These are phyloP conservation scores for Chaetomium fimeti DNA, from an alignment of 495 filamentous ascomycete species.

Conservation along the genomic window DNA sequence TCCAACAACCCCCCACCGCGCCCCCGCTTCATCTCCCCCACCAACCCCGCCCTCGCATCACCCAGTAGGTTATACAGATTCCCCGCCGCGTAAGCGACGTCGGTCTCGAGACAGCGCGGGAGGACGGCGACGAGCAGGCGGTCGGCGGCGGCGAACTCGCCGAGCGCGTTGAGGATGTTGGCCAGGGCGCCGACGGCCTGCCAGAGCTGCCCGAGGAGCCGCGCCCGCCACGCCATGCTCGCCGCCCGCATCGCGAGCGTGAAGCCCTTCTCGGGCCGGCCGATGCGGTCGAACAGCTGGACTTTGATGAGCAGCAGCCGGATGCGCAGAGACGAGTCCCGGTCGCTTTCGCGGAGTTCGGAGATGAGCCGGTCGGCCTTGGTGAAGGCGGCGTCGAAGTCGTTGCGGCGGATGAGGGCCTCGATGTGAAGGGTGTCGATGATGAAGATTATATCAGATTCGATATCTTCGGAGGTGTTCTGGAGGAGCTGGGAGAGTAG, in stretches of 20 bases:
- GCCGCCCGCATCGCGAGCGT: conserved; percentile 79
- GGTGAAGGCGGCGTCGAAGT: conserved; percentile 62
- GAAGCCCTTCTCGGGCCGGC: conserved; percentile 77
- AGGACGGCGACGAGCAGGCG: conserved; percentile 69
- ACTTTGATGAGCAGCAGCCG: conserved; percentile 76
- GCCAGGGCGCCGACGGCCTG: conserved; percentile 69
- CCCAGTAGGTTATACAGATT: conserved; percentile 72
- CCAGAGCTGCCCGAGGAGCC: conserved; percentile 73
- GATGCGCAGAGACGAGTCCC: conserved; percentile 73
- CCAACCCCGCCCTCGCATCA: conserved; percentile 81
- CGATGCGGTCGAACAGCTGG: conserved; percentile 64
- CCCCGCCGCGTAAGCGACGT: conserved; percentile 62
- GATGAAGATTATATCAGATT: conserved; percentile 69
- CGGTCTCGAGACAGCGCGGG: conserved; percentile 78
- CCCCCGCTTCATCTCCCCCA: conserved; percentile 51
- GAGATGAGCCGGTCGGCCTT: conserved; percentile 67
- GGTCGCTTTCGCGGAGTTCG: conserved; percentile 63
- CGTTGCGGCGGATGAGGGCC: conserved; percentile 60
- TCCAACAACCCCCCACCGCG: neutral
- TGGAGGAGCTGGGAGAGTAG: conserved; percentile 61
- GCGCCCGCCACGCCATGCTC: conserved; percentile 67
- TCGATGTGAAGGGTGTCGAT: conserved; percentile 71
- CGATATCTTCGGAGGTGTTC: conserved; percentile 46
- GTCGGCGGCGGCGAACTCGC: conserved; percentile 70
- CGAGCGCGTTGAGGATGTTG: conserved; percentile 64